Evolutionary conservation across 2,329 filamentous ascomycete genomes (phyloP), one percentile per base, ranked within the genome.

Genomic region (Aspergillus quadricinctus): DNA sequence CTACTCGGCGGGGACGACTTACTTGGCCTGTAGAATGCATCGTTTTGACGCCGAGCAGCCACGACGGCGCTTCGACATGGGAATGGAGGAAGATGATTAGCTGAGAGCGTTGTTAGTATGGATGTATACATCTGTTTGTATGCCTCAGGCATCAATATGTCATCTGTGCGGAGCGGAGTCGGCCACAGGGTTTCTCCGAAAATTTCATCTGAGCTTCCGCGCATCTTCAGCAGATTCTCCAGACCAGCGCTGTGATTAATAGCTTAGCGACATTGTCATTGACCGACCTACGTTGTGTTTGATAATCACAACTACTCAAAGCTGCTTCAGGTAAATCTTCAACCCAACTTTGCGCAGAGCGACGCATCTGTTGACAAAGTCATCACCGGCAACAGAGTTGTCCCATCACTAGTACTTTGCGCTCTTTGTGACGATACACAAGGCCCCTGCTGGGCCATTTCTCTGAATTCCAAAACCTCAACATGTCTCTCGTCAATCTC

Each of bases 401-500:
- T 27, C 41, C 49, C 25, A n/a, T 50, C 29, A 35, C 49, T 46
- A 50, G 31, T 49, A 35, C 27, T 40, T 25, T 49, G n/a, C 41
- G 41, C 52, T 19, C 48, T 40, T 29, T 50, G 31, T 52, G 25
- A 37, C 37, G 45, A 50, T 41, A 43, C 48, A 37, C 25, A 53
- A 54, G 60, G 57, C 58, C 57, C 63, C 58, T 29, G 50, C 58
- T 63, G 63, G 61, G 58, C 65, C 60, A 57, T 65, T 57, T 45
- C 53, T 53, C 53, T 50, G 43, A 45, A 48, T 46, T 52, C 51
- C 52, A 54, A 48, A 21, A 55, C 56, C 49, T 46, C 64, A 77
- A 67, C 49, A 89, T 90, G 87, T 89, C 87, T 67, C 83, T 96
- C 76, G 80, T 83, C 70, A 85, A 88, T 75, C 83, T 96, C 62